Percentiles rank a stretch among this genome's conserved stretches.
Conservation (phyloP, 345 rosid genomes). For the Hypericum androsaemum region DNA sequence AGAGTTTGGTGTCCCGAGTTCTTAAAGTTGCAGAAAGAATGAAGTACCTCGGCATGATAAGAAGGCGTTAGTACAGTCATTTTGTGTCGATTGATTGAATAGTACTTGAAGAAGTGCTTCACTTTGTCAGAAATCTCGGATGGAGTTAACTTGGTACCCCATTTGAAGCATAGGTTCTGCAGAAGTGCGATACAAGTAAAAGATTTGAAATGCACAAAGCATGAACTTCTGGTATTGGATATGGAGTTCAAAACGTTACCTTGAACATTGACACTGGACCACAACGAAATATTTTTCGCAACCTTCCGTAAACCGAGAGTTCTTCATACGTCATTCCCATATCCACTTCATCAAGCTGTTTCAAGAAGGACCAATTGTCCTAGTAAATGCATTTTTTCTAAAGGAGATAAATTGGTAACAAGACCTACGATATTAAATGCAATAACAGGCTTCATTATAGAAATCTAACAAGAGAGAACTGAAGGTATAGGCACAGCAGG, state of each 20-base stretch:
- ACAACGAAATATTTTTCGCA: slow-evolving; percentile 68
- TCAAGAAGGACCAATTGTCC: background rate
- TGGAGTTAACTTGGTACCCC: slow-evolving; percentile 76
- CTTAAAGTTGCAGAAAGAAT: background rate
- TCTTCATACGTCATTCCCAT: slow-evolving; percentile 96
- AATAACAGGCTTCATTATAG: too few relatives aligned
- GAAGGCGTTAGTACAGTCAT: slow-evolving; percentile 92
- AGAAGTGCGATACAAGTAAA: background rate
- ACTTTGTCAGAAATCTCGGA: slow-evolving; percentile 85
- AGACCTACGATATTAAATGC: too few relatives aligned
- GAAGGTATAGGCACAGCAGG: too few relatives aligned
- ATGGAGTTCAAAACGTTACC: slow-evolving; percentile 30
- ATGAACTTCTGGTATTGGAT: background rate
- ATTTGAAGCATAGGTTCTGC: slow-evolving; percentile 88
- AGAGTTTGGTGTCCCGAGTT: too few relatives aligned
- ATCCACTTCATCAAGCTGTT: slow-evolving; percentile 80
- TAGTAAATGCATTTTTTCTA: too few relatives aligned
- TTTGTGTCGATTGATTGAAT: slow-evolving; percentile 92
- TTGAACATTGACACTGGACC: slow-evolving; percentile 99
- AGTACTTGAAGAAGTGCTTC: slow-evolving; percentile 83
- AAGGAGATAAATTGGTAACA: too few relatives aligned
- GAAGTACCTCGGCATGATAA: slow-evolving; percentile 84
- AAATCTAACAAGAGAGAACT: too few relatives aligned
- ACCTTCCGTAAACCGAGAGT: slow-evolving; percentile 75
- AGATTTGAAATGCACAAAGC: slow-evolving; percentile 8